Conservation (phyloP, 2,329 filamentous ascomycete genomes). For the Bipolaris cookei region DNA sequence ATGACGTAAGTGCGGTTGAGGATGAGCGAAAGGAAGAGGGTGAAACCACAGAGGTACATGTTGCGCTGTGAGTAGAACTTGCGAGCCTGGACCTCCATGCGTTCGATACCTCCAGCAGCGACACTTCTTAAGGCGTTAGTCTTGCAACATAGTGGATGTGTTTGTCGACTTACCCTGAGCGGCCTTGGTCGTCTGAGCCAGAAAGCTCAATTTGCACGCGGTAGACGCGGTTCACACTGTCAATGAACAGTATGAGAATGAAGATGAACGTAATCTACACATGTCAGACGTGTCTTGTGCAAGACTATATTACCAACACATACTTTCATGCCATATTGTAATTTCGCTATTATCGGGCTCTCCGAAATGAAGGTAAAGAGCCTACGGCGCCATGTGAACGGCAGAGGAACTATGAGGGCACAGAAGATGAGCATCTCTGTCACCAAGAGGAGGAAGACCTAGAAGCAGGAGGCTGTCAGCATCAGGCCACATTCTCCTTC, state of each 20-base stretch:
- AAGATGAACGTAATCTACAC: constrained; percentile 92
- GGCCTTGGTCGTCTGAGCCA: constrained; percentile 69
- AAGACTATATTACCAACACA: constrained; percentile 2
- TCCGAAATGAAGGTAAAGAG: constrained; percentile 97
- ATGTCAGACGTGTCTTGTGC: constrained; percentile 18
- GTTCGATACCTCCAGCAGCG: constrained; percentile 80
- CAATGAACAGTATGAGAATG: constrained; percentile 96
- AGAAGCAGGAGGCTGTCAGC: constrained; percentile 36
- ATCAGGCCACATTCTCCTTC: constrained; percentile 22
- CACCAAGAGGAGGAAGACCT: constrained; percentile 86
- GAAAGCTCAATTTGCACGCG: constrained; percentile 90
- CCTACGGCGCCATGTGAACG: constrained; percentile 82
- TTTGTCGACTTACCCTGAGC: constrained; percentile 55
- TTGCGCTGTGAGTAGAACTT: constrained; percentile 99
- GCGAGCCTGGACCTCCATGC: constrained; percentile 97
- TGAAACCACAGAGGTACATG: constrained; percentile 99
- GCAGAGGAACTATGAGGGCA: constrained; percentile 82
- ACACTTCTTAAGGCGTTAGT: constrained; percentile 54
- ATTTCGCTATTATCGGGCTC: constrained; percentile 81
- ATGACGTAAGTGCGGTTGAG: constrained; percentile 98
- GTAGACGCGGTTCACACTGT: constrained; percentile 96
- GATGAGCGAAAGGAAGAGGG: constrained; percentile 96
- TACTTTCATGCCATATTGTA: constrained; percentile 96
- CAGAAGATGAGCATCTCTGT: constrained; percentile 83
- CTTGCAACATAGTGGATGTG: not conserved